Conservation (phyloP, 345 rosid species). For the Citrus glauca region DNA sequence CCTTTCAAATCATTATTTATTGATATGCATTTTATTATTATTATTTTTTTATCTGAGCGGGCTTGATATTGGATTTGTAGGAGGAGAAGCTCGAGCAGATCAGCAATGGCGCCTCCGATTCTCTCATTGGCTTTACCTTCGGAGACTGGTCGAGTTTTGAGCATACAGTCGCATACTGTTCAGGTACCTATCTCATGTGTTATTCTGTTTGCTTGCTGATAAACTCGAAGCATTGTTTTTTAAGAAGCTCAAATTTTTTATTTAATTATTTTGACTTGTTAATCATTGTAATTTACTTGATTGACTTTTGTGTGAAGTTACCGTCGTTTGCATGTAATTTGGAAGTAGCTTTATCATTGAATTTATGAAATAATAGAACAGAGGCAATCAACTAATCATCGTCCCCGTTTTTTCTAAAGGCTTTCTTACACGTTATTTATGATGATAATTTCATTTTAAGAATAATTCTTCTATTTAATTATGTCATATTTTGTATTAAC, state of each 20-base stretch:
- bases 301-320: neutral
- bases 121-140: constrained; percentile 89
- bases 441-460: no score
- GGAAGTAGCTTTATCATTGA: neutral
- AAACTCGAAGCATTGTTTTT: neutral
- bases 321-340: neutral
- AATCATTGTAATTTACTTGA: neutral
- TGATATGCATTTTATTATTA: neutral
- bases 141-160: constrained; percentile 93
- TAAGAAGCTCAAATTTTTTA: neutral
- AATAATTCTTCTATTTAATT: neutral
- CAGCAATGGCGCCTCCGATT: constrained; percentile 73
- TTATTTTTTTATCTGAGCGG: no score
- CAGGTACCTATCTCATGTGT: constrained; percentile 45
- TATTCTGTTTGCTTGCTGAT: constrained; percentile 5
- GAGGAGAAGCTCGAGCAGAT: constrained; percentile 31
- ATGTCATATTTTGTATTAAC: neutral
- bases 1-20: neutral
- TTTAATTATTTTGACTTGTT: neutral
- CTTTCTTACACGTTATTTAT: neutral
- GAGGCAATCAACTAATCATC: no score
- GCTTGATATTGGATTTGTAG: constrained; percentile 13
- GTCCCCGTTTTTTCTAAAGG: neutral
- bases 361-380: neutral
- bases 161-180: constrained; percentile 96